A percentile compares a stretch with the other conserved stretches of the same genome.
Evolutionary conservation across 495 filamentous ascomycete genomes (phyloP).

Genomic region (Trichoderma asperelloides): DNA sequence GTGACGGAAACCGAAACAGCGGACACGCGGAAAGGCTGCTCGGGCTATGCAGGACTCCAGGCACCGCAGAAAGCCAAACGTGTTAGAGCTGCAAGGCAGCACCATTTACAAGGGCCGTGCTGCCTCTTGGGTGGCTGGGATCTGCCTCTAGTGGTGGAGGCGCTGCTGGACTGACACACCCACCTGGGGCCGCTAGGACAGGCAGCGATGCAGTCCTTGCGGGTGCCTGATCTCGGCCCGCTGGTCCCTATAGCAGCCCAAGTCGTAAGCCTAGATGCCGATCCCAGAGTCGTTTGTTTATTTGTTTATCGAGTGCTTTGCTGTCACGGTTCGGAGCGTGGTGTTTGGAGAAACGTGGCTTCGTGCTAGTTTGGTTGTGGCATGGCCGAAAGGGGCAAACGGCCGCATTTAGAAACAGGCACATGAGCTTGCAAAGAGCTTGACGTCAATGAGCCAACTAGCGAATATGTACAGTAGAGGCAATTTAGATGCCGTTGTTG

Average conservation of each 20-base stretch:
- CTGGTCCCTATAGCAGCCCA: neutral
- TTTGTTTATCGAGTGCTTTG: too few species aligned
- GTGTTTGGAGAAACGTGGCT: neutral
- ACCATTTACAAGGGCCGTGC: neutral
- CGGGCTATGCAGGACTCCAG: neutral
- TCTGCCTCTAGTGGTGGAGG: neutral
- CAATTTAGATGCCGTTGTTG: too few species aligned
- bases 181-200: neutral
- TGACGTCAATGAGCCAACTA: neutral
- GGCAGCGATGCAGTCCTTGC: neutral
- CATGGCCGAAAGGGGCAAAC: neutral
- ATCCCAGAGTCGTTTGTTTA: neutral
- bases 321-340: neutral
- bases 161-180: neutral
- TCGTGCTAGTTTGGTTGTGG: neutral
- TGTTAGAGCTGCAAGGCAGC: neutral
- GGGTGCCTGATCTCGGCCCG: neutral
- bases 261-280: neutral
- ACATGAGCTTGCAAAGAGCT: neutral
- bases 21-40: neutral
- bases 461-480: too few species aligned
- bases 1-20: slow-evolving; percentile 1
- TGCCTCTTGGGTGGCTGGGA: neutral
- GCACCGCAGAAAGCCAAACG: neutral
- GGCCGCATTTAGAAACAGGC: neutral